Percentiles rank a stretch among this genome's conserved stretches.
phyloP scores from a whole-genome alignment of 2,329 filamentous ascomycete species.

The Nannizziopsis arthrosporioides region DNA sequence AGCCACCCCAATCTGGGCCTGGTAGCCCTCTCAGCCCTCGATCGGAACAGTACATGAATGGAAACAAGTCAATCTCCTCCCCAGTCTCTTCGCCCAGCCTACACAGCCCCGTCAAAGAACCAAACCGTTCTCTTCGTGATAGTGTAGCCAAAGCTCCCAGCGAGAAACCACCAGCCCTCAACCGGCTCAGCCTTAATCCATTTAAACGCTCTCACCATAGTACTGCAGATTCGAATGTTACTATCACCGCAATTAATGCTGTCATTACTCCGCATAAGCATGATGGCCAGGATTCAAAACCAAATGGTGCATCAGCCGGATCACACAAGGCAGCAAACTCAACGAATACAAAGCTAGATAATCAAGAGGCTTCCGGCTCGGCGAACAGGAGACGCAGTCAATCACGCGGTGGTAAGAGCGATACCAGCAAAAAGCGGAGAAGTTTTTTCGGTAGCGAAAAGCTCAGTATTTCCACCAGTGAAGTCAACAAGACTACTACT shows the following conservation, averaged over 20 bases:
- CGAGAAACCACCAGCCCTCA: conserved; percentile 29
- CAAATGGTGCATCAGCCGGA: conserved; percentile 9
- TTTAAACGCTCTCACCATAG: conserved; percentile 33
- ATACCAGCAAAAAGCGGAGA: conserved; percentile 25
- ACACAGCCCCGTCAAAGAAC: conserved; percentile 28
- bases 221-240: conserved; percentile 27
- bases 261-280: background rate
- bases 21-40: conserved; percentile 35
- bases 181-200: conserved; percentile 34
- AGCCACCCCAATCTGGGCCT: conserved; percentile 31
- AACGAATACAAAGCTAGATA: conserved; percentile 18
- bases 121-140: conserved; percentile 24
- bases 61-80: conserved; percentile 18
- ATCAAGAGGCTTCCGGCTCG: conserved; percentile 29
- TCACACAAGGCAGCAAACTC: conserved; percentile 16
- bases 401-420: conserved; percentile 25
- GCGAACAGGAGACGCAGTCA: conserved; percentile 28
- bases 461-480: conserved; percentile 7
- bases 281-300: conserved; percentile 15
- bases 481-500: conserved; percentile 13
- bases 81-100: conserved; percentile 19
- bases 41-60: conserved; percentile 21
- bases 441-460: conserved; percentile 29
- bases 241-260: conserved; percentile 20
- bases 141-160: conserved; percentile 21